Evolutionary conservation across 2,329 filamentous ascomycete species (phyloP), one percentile per base, ranked within the genome.

Genomic region (Gliomastix tumulicola): DNA sequence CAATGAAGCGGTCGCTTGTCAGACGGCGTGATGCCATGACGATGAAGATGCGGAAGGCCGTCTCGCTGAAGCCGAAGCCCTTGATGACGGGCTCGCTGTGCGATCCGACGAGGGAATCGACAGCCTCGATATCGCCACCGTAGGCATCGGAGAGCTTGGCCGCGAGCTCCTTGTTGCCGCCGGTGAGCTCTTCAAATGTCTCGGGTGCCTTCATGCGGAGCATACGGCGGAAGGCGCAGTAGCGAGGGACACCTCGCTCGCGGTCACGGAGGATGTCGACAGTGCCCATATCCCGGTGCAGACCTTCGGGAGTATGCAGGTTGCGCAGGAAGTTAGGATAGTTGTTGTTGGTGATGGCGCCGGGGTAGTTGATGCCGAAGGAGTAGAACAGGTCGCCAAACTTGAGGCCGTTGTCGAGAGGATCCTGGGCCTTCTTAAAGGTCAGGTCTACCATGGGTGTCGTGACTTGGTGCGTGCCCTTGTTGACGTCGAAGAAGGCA

Each of bases 31-130:
- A 59, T 2, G 64, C 65, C 63, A 68, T 68, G 3, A 67, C 41
- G 25, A 68, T 64, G 39, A 68, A 68, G 2, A 68, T 50, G 1
- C 64, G 47, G 42, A 69, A 69, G 3, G 65, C 65, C 3, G 65
- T 69, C 36, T 69, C 66, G 41, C 58, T 63, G 45, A 69, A 69
- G 0, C 65, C 66, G 35, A 69, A 69, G 1, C 65, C 66, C 21
- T 58, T 48, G 5, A 62, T 61, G 6, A 68, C 37, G 1, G 62
- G 62, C 44, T 69, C 66, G 31, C 56, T 53, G 21, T 60, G 59
- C 21, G 53, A 62, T 0, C 65, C 66, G 3, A 69, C 55, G 2
- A 69, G 49, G 2, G 58, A 43, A 38, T 69, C 66, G 1, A 69
- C 62, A 11, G 51, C 51, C 27, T 64, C 57, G 16, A 69, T 50